phyloP scores from a whole-genome alignment of 2,329 filamentous ascomycete species.

The Penicillium digitatum region DNA sequence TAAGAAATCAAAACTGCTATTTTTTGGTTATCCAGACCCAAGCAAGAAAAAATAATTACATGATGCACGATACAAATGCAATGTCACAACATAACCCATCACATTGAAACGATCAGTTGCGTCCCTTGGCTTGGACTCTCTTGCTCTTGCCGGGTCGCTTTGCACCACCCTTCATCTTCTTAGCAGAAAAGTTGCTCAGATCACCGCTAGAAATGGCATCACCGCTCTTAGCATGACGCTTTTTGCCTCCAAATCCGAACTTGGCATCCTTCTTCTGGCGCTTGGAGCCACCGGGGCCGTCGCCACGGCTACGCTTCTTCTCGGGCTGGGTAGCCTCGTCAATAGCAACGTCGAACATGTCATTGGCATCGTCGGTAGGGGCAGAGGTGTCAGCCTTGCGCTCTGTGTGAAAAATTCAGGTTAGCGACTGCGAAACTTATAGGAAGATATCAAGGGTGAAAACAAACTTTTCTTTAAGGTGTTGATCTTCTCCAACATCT shows the following conservation, averaged over 20 bases:
- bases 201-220: slow-evolving; percentile 81
- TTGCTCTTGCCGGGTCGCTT: slow-evolving; percentile 52
- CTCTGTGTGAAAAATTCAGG: slow-evolving; percentile 55
- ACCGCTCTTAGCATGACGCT: slow-evolving; percentile 83
- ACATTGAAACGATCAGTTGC: slow-evolving; percentile 13
- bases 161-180: slow-evolving; percentile 71
- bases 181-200: slow-evolving; percentile 71
- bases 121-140: slow-evolving; percentile 38
- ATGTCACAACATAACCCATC: slow-evolving; percentile 7
- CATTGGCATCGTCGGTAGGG: slow-evolving; percentile 65
- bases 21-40: slow-evolving; percentile 16
- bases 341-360: slow-evolving; percentile 87
- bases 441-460: neutral
- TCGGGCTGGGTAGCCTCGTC: slow-evolving; percentile 63
- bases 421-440: slow-evolving; percentile 22
- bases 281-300: slow-evolving; percentile 53
- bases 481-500: slow-evolving; percentile 94
- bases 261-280: slow-evolving; percentile 92
- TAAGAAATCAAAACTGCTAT: slow-evolving; percentile 11
- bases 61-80: slow-evolving; percentile 14
- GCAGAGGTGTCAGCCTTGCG: slow-evolving; percentile 65
- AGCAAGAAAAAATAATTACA: slow-evolving; percentile 15
- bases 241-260: slow-evolving; percentile 95
- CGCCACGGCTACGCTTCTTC: slow-evolving; percentile 45
- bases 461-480: slow-evolving; percentile 86